Percentiles rank a stretch among this genome's conserved stretches.
These are phyloP conservation scores for Trichothecium sympodiale DNA, from an alignment of 2,329 filamentous ascomycete genomes.

Conservation along the genomic window DNA sequence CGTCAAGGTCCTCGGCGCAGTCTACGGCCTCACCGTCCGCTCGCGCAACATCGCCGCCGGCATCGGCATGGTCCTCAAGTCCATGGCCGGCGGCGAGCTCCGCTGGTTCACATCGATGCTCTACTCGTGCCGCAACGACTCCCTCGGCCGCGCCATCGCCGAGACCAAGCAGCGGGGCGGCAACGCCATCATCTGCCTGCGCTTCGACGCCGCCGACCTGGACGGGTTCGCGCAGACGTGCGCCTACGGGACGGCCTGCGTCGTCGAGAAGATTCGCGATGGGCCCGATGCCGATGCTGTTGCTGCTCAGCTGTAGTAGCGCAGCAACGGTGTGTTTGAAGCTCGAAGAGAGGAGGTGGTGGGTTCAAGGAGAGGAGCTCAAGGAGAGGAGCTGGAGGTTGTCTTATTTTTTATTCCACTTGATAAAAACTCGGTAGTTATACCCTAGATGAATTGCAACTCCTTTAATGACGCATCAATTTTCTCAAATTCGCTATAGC, in stretches of 20 bases:
- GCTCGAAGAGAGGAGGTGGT: no score
- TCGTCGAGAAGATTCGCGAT: conserved; percentile 43
- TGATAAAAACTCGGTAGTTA: no score
- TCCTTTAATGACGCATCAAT: no score
- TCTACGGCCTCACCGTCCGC: conserved; percentile 45
- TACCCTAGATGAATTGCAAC: no score
- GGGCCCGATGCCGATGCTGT: not conserved
- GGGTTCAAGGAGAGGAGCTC: no score
- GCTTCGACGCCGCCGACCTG: conserved; percentile 46
- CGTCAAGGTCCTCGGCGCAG: conserved; percentile 43
- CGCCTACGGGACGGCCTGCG: conserved; percentile 47
- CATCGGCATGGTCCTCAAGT: conserved; percentile 44
- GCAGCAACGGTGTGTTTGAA: not conserved
- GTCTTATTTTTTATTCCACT: no score
- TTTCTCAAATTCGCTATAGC: no score
- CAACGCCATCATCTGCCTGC: conserved; percentile 47
- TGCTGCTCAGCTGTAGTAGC: conserved; percentile 2
- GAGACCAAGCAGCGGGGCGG: conserved; percentile 47
- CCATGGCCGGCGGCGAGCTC: conserved; percentile 47
- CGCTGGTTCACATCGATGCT: conserved; percentile 48
- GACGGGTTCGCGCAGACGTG: conserved; percentile 46
- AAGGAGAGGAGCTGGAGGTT: no score
- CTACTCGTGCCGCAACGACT: conserved; percentile 38
- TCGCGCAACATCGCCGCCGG: conserved; percentile 47
- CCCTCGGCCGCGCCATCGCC: conserved; percentile 17